Evolutionary conservation across 345 rosid genomes (phyloP).

Genomic region (Nephelium lappaceum): DNA sequence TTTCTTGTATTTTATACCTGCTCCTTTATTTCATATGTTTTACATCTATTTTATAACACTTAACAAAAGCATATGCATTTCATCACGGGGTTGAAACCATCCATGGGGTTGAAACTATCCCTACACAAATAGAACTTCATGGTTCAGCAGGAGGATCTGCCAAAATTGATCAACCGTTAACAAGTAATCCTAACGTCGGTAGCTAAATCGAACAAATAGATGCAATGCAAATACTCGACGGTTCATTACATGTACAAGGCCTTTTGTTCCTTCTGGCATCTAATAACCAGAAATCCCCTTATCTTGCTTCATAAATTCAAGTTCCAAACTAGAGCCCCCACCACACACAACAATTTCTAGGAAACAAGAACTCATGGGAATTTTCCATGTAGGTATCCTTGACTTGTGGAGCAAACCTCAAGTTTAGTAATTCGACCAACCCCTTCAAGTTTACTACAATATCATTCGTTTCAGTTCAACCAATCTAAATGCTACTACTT

Average conservation of each 20-base stretch:
- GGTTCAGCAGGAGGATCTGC: background rate
- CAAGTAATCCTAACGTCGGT: background rate
- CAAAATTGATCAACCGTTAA: background rate
- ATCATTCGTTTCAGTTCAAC: background rate
- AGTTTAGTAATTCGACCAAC: background rate
- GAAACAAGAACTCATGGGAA: background rate
- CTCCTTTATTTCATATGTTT: too few relatives aligned
- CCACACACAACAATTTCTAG: background rate
- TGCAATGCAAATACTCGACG: constrained; percentile 12
- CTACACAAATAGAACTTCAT: background rate
- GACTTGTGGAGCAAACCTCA: background rate
- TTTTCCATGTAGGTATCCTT: background rate
- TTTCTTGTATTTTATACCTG: too few relatives aligned
- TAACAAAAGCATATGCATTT: too few relatives aligned
- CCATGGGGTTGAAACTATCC: too few relatives aligned
- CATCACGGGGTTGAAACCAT: too few relatives aligned
- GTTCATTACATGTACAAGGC: constrained; percentile 18
- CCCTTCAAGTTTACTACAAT: background rate
- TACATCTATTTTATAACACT: too few relatives aligned
- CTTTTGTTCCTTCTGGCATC: constrained; percentile 22
- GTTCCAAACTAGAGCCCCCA: background rate
- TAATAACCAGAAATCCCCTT: background rate
- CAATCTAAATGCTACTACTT: background rate
- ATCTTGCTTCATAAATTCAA: background rate
- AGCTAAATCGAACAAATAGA: background rate